phyloP scores from a whole-genome alignment of 164 flowering plant species.

The Akebia trifoliata region DNA sequence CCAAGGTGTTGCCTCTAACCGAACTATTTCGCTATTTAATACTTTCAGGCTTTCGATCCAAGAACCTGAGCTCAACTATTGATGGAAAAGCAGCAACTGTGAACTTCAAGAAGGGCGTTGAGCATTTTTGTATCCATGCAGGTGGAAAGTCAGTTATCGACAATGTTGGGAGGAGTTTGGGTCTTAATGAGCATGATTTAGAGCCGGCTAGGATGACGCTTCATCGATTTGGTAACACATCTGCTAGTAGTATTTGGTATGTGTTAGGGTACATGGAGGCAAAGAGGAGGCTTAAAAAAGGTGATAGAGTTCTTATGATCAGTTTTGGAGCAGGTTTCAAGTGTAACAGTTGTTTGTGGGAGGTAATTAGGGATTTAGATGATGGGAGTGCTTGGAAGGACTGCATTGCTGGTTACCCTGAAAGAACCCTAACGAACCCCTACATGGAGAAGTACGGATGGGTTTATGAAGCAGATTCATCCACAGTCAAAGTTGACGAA shows the following conservation, averaged over 20 bases:
- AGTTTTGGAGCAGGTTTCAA: conserved; percentile 9
- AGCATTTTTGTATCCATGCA: conserved; percentile 58
- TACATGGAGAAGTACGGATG: conserved; percentile 5
- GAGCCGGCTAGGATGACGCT: conserved; percentile 72
- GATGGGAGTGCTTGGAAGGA: conserved; percentile 10
- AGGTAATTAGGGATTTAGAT: conserved; percentile 6
- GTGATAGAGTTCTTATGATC: conserved; percentile 9
- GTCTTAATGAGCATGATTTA: conserved; percentile 39
- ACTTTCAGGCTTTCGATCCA: conserved; percentile 14
- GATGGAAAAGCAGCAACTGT: conserved; percentile 20
- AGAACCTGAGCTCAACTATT: conserved; percentile 38
- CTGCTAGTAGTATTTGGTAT: conserved; percentile 65
- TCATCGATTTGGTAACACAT: conserved; percentile 67
- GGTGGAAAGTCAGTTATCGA: conserved; percentile 56
- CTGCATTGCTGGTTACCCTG: conserved; percentile 4
- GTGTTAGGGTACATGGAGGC: conserved; percentile 33
- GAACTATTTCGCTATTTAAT: conserved; percentile 29
- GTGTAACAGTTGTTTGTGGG: conserved; percentile 9
- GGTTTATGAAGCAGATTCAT: neutral
- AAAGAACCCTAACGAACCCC: neutral
- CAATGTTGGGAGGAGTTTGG: conserved; percentile 41
- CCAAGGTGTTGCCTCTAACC: conserved; percentile 36
- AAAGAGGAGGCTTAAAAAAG: conserved; percentile 8
- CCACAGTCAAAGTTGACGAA: too few species aligned
- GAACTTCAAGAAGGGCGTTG: conserved; percentile 48